Percentiles rank a stretch among this genome's conserved stretches.
These are phyloP conservation scores for Emmonsia crescens DNA, from an alignment of 2,329 filamentous ascomycete species.

Conservation along the genomic window DNA sequence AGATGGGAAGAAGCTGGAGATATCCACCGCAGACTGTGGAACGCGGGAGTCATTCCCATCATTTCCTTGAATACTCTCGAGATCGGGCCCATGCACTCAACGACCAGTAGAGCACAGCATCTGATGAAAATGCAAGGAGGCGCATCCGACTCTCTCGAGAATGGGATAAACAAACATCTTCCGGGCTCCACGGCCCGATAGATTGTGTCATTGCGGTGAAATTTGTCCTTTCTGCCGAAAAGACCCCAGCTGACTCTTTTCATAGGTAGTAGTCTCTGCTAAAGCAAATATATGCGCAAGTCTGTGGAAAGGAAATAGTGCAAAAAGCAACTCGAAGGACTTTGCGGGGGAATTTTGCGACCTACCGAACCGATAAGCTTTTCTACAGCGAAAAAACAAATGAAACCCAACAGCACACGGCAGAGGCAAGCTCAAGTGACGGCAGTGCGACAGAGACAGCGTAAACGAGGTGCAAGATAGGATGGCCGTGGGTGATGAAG, in stretches of 20 bases:
- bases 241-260: background rate
- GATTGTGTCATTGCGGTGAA: background rate
- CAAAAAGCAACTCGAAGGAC: background rate
- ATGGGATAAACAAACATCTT: background rate
- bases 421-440: background rate
- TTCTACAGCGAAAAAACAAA: background rate
- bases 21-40: background rate
- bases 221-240: no score
- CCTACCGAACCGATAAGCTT: background rate
- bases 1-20: background rate
- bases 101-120: background rate
- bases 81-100: background rate
- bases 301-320: background rate
- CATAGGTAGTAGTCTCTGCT: background rate
- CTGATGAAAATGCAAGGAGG: background rate
- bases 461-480: background rate
- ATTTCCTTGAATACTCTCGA: background rate
- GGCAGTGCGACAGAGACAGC: background rate
- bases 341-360: background rate
- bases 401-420: background rate
- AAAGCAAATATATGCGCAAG: background rate
- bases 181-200: background rate
- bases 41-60: background rate
- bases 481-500: background rate
- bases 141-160: background rate